phyloP scores from a whole-genome alignment of 1,139 yeast genomes.

The Lodderomyces beijingensis region DNA sequence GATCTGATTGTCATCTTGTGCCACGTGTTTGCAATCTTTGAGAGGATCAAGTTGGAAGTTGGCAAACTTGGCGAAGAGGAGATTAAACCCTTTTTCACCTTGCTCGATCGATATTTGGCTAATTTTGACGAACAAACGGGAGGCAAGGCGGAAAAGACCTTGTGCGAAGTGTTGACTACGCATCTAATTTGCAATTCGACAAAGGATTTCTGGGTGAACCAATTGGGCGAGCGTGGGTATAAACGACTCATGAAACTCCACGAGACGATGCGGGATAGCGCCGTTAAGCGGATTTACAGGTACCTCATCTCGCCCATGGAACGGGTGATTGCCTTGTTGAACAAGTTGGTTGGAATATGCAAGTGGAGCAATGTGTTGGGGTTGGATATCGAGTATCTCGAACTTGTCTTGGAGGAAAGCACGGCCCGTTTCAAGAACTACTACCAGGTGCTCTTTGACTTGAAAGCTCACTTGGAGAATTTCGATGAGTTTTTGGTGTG shows the following conservation, averaged over 20 bases:
- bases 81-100: conserved; percentile 37
- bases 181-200: conserved; percentile 45
- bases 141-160: conserved; percentile 5
- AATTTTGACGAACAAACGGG: conserved; percentile 10
- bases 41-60: conserved; percentile 12
- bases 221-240: conserved; percentile 65
- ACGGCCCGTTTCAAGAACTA: conserved; percentile 31
- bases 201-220: conserved; percentile 43
- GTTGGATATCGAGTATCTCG: conserved; percentile 3
- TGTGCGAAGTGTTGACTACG: conserved; percentile 54
- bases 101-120: conserved; percentile 31
- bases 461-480: conserved; percentile 49
- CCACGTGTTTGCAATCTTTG: conserved; percentile 26
- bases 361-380: conserved; percentile 27
- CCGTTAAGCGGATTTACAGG: conserved; percentile 49
- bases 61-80: conserved; percentile 40
- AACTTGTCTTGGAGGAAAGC: conserved; percentile 13
- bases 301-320: conserved; percentile 56
- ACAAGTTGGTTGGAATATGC: conserved; percentile 43
- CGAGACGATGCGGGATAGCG: conserved; percentile 38
- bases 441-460: conserved; percentile 41
- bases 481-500: conserved; percentile 52
- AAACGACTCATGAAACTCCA: conserved; percentile 49
- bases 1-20: conserved; percentile 26
- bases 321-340: conserved; percentile 48